A percentile compares a stretch with the other conserved stretches of the same genome.
Evolutionary conservation across 2,329 filamentous ascomycete species (phyloP).

Genomic region (Ophiostoma angusticollis): DNA sequence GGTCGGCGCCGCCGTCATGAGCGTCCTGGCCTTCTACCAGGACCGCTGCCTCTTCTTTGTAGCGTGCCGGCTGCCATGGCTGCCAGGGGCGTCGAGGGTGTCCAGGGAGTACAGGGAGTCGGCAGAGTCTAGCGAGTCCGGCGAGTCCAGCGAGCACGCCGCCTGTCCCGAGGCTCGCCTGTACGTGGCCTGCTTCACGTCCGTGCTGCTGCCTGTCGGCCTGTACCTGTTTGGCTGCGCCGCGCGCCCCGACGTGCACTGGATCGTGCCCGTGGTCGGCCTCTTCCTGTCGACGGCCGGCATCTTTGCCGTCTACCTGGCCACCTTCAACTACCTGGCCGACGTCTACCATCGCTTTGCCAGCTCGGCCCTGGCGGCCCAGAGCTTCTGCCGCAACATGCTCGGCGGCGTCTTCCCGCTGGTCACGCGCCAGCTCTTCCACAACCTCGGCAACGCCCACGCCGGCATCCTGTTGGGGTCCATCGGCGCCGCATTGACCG

Average conservation of each 20-base stretch:
- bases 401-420: conserved; percentile 72
- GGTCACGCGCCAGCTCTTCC: conserved; percentile 61
- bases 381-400: conserved; percentile 76
- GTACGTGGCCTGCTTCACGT: conserved; percentile 71
- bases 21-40: conserved; percentile 57
- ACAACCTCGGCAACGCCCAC: conserved; percentile 53
- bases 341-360: conserved; percentile 80
- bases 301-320: conserved; percentile 76
- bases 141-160: no score
- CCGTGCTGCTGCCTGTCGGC: conserved; percentile 62
- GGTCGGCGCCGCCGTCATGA: conserved; percentile 52
- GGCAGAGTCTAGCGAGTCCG: no score
- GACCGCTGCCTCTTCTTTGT: conserved; percentile 47
- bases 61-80: conserved; percentile 19
- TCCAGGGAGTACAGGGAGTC: no score
- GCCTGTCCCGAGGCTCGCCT: conserved; percentile 73
- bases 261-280: conserved; percentile 59
- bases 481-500: conserved; percentile 52
- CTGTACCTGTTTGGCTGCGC: conserved; percentile 74
- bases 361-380: conserved; percentile 72
- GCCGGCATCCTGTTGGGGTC: conserved; percentile 67
- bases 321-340: conserved; percentile 85
- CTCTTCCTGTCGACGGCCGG: conserved; percentile 68
- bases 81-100: no score
- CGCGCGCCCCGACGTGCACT: conserved; percentile 46